phyloP scores from a whole-genome alignment of 768 basidiomycete species.

The Russula brevipes region DNA sequence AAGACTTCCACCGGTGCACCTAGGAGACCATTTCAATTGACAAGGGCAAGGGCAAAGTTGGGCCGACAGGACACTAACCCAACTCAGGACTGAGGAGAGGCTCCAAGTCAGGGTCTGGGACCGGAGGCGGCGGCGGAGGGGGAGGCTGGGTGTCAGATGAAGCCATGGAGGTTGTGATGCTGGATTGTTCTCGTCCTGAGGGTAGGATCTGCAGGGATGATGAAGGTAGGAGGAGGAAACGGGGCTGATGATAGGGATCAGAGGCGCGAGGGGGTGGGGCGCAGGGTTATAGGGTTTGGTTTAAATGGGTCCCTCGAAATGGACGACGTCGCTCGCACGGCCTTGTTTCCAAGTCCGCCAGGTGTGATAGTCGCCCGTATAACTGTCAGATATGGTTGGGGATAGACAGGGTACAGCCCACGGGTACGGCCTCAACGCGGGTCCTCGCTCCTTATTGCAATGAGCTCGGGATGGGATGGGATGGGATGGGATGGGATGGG shows the following conservation, averaged over 20 bases:
- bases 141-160: background rate
- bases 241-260: slow-evolving; percentile 2
- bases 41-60: background rate
- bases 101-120: background rate
- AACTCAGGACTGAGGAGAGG: slow-evolving; percentile 8
- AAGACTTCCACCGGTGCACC: slow-evolving; percentile 1
- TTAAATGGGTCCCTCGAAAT: background rate
- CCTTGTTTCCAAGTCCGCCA: slow-evolving; percentile 20
- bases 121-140: background rate
- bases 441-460: no score
- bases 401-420: background rate
- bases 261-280: background rate
- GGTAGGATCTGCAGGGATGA: background rate
- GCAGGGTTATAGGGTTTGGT: background rate
- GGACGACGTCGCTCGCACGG: background rate
- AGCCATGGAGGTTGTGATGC: slow-evolving; percentile 1
- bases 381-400: background rate
- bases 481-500: no score
- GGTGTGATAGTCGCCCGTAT: slow-evolving; percentile 7
- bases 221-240: no score
- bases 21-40: background rate
- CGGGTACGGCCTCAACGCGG: no score
- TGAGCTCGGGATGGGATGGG: no score
- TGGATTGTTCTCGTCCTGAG: background rate
- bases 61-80: background rate